Evolutionary conservation across 768 basidiomycete species (phyloP), one percentile per base, ranked within the genome.

Genomic region (Auricularia auricula-judae): DNA sequence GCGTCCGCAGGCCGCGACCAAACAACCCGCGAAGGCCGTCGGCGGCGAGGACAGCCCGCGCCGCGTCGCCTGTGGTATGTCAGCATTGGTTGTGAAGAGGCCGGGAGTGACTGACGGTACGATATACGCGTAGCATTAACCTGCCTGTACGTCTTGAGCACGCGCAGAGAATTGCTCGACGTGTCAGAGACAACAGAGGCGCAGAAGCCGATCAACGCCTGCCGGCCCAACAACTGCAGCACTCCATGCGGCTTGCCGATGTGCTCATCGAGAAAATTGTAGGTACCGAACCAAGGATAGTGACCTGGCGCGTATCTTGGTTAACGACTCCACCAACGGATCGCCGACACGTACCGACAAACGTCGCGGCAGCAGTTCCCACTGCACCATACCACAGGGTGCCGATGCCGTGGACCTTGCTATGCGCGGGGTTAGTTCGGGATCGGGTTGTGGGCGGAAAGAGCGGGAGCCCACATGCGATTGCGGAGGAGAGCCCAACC

Each of bases 141-240:
- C 73, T 98, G 96, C 16, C 95, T 79, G 75, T 97, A 98, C 0
- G 96, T 98, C 81, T 98, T 98, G 71, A 98, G 76, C 2, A 98
- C 95, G 21, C 93, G 84, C 1, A 98, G 78, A 4, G 88, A 92
- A 77, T 98, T 98, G 54, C 89, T 91, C 51, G 89, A 72, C 1
- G 86, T 89, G 72, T 98, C 96, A 11, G 91, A 94, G 2, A 86
- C 79, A 62, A 97, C 79, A 3, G 91, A 92, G 1, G 94, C 92
- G 36, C 77, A 80, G 74, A 98, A 98, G 1, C 94, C 96, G 67
- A 98, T 97, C 73, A 94, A 83, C 0, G 93, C 94, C 56, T 92
- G 88, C 18, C 96, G 86, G 1, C 76, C 66, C 39, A 97, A 84
- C 66, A 83, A 86, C 69, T 86, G 77, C 0, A 83, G 21, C 12